Percentiles rank a stretch among this genome's conserved stretches.
Conservation (phyloP, 352 stramenopile genomes). For the Phytophthora tentaculata region DNA sequence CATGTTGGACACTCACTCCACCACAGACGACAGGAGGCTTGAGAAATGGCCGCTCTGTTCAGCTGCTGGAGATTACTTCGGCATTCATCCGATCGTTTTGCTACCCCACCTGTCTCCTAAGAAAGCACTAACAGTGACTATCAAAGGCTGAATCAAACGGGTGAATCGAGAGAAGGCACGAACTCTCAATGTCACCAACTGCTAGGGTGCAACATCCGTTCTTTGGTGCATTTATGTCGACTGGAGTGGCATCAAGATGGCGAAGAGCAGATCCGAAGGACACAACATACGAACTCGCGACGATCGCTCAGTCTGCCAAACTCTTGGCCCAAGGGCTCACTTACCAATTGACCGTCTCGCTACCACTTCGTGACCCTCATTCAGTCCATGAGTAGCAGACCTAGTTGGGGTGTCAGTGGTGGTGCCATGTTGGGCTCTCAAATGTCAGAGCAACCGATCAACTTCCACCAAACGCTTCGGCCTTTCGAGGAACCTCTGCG, state of each 20-base stretch:
- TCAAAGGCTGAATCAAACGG: slow-evolving; percentile 3
- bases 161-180: slow-evolving; percentile 14
- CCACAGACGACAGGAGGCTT: slow-evolving; percentile 1
- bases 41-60: slow-evolving; percentile 6
- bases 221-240: slow-evolving; percentile 20
- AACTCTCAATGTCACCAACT: slow-evolving; percentile 18
- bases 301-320: slow-evolving; percentile 6
- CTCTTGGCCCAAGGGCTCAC: slow-evolving; percentile 15
- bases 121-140: slow-evolving; percentile 20
- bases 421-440: slow-evolving; percentile 18
- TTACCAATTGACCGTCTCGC: slow-evolving; percentile 12
- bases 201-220: neutral
- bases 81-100: slow-evolving; percentile 20
- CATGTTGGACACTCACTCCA: slow-evolving; percentile 2
- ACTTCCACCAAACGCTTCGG: slow-evolving; percentile 22
- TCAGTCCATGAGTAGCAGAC: slow-evolving; percentile 20
- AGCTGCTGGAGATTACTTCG: slow-evolving; percentile 3
- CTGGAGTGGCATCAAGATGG: slow-evolving; percentile 31
- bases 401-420: slow-evolving; percentile 22
- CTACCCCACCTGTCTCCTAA: slow-evolving; percentile 13
- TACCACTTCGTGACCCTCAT: slow-evolving; percentile 8
- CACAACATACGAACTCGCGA: slow-evolving; percentile 19
- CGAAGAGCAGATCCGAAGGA: slow-evolving; percentile 19
- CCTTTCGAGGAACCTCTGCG: slow-evolving; percentile 3
- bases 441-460: slow-evolving; percentile 2